These are phyloP conservation scores for Xylaria sp. DNA, from an alignment of 495 filamentous ascomycete genomes.

Conservation along the genomic window DNA sequence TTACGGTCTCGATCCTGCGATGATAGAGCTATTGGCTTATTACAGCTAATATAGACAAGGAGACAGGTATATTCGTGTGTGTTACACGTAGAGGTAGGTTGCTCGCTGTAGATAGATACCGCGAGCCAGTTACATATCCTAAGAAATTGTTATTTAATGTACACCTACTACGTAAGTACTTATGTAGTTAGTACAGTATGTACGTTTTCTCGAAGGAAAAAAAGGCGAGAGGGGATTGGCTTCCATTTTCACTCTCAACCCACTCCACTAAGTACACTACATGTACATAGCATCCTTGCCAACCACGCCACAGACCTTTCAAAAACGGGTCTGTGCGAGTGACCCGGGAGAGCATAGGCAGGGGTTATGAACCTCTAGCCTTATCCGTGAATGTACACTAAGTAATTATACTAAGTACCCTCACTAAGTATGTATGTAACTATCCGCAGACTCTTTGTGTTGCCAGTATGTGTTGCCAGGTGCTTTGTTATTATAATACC, in stretches of 20 bases:
- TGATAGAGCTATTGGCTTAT: not conserved
- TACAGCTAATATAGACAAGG: not conserved
- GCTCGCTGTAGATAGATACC: too few relatives aligned
- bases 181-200: too few relatives aligned
- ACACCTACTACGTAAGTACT: too few relatives aligned
- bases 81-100: too few relatives aligned
- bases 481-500: not conserved
- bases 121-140: too few relatives aligned
- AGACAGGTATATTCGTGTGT: too few relatives aligned
- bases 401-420: not conserved
- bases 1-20: not conserved
- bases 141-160: too few relatives aligned
- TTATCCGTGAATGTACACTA: not conserved
- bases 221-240: not conserved
- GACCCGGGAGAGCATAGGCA: not conserved
- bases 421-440: not conserved
- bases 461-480: not conserved
- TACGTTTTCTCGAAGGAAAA: not conserved
- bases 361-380: conserved; percentile 6
- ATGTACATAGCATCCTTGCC: conserved; percentile 10
- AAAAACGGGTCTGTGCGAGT: conserved; percentile 4
- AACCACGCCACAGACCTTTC: conserved; percentile 11
- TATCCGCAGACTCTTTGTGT: not conserved
- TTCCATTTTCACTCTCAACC: not conserved
- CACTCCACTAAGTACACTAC: not conserved